Evolutionary conservation across 371 early-diverging fungal species (phyloP).

Genomic region (Dichotomocladium elegans): DNA sequence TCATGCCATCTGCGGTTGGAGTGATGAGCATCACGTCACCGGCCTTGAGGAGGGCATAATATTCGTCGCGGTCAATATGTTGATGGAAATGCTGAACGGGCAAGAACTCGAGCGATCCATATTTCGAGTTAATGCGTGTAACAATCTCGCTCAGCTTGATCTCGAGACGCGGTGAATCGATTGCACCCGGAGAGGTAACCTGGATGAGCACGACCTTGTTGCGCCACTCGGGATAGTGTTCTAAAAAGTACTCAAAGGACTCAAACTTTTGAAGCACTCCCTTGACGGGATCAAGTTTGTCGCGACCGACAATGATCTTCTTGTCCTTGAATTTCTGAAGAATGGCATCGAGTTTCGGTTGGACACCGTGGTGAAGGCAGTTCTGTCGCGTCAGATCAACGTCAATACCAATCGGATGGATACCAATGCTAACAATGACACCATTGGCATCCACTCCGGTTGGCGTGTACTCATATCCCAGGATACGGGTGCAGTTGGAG

Average conservation of each 20-base stretch:
- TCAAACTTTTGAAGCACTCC: conserved; percentile 96
- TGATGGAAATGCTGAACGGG: conserved; percentile 98
- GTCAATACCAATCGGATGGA: conserved; percentile 98
- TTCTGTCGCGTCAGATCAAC: conserved; percentile 47
- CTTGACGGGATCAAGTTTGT: conserved; percentile 98
- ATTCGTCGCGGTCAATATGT: conserved; percentile 91
- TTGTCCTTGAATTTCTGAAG: conserved; percentile 86
- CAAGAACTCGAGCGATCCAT: conserved; percentile 93
- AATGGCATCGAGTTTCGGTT: conserved; percentile 73
- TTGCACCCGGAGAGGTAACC: conserved; percentile 51
- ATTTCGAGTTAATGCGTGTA: conserved; percentile 89
- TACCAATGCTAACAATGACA: conserved; percentile 73
- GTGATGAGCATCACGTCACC: conserved; percentile 97
- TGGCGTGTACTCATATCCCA: conserved; percentile 86
- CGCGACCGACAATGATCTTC: conserved; percentile 95
- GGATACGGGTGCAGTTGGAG: conserved; percentile 86
- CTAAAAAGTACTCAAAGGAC: conserved; percentile 92
- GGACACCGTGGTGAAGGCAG: conserved; percentile 49
- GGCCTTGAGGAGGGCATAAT: conserved; percentile 90
- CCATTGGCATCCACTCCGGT: conserved; percentile 79
- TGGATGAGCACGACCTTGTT: conserved; percentile 91
- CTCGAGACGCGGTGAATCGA: conserved; percentile 47
- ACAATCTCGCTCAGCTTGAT: conserved; percentile 86
- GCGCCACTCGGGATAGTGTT: conserved; percentile 87
- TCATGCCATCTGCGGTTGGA: conserved; percentile 98